Evolutionary conservation across 495 filamentous ascomycete species (phyloP).

Genomic region (Aspergillus taichungensis): DNA sequence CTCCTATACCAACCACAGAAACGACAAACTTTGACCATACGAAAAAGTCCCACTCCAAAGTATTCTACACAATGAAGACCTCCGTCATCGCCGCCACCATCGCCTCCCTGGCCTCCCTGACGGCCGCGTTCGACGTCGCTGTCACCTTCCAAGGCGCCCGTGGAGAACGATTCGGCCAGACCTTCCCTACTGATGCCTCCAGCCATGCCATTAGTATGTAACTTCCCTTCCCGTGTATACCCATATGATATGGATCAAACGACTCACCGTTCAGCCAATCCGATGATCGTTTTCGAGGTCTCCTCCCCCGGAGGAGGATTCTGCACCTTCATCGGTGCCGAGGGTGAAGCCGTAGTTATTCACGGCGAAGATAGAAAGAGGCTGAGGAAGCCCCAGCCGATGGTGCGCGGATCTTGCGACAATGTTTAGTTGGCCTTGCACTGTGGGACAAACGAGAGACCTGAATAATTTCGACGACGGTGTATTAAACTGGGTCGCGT

Average conservation of each 20-base stretch:
- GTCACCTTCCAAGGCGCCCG: slow-evolving; percentile 5
- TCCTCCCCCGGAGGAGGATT: slow-evolving; percentile 3
- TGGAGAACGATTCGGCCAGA: neutral
- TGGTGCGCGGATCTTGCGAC: too few species aligned
- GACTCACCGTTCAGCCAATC: neutral
- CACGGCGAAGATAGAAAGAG: neutral
- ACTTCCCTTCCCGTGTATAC: neutral
- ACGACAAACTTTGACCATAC: too few species aligned
- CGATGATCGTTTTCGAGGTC: slow-evolving; percentile 1
- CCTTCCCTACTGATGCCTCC: neutral
- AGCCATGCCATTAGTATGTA: slow-evolving; percentile 1
- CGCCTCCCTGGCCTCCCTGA: neutral
- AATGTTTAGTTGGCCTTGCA: too few species aligned
- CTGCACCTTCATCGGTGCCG: slow-evolving; percentile 1
- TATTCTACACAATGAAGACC: too few species aligned
- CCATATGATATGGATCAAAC: neutral
- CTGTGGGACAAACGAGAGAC: too few species aligned
- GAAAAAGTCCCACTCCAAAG: too few species aligned
- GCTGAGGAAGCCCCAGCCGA: neutral
- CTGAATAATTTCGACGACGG: too few species aligned
- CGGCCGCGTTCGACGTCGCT: slow-evolving; percentile 1
- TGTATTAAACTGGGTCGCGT: neutral
- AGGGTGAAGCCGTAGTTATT: slow-evolving; percentile 2
- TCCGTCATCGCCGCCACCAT: neutral
- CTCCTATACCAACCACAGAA: too few species aligned